Conservation (phyloP, 805 yeast species). For the Wickerhamomyces sydowiorum region DNA sequence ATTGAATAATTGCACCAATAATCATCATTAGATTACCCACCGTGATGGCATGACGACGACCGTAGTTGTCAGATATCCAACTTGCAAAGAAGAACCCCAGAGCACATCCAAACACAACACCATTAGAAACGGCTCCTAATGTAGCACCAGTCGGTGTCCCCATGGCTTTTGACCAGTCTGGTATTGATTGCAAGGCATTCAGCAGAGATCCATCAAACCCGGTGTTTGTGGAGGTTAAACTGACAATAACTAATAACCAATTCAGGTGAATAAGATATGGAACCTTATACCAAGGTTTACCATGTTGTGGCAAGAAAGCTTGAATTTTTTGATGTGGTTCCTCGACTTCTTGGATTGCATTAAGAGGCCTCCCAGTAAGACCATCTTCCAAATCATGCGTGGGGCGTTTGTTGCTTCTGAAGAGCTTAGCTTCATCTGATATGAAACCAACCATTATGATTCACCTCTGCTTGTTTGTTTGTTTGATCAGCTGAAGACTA, state of each 20-base stretch:
- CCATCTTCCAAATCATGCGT: no score
- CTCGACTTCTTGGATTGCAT: not conserved
- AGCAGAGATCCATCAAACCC: conserved; percentile 46
- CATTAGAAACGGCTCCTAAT: conserved; percentile 36
- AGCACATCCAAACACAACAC: conserved; percentile 36
- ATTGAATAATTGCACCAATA: conserved; percentile 22
- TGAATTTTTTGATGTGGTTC: not conserved
- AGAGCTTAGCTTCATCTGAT: conserved; percentile 18
- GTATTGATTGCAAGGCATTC: conserved; percentile 43
- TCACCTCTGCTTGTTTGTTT: no score
- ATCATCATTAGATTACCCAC: conserved; percentile 20
- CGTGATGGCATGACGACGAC: conserved; percentile 31
- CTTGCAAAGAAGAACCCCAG: conserved; percentile 25
- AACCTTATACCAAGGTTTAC: conserved; percentile 28
- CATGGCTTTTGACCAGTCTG: conserved; percentile 34
- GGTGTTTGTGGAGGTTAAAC: conserved; percentile 41
- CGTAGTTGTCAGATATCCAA: conserved; percentile 30
- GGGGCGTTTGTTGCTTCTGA: conserved; percentile 4
- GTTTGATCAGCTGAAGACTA: no score
- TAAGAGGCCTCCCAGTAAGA: no score
- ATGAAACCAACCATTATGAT: conserved; percentile 16
- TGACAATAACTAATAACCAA: conserved; percentile 31
- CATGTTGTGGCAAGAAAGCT: conserved; percentile 18
- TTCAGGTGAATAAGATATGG: conserved; percentile 34
- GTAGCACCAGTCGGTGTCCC: conserved; percentile 33